Evolutionary conservation across 1,139 yeast genomes (phyloP).

Genomic region (Diutina sp.): DNA sequence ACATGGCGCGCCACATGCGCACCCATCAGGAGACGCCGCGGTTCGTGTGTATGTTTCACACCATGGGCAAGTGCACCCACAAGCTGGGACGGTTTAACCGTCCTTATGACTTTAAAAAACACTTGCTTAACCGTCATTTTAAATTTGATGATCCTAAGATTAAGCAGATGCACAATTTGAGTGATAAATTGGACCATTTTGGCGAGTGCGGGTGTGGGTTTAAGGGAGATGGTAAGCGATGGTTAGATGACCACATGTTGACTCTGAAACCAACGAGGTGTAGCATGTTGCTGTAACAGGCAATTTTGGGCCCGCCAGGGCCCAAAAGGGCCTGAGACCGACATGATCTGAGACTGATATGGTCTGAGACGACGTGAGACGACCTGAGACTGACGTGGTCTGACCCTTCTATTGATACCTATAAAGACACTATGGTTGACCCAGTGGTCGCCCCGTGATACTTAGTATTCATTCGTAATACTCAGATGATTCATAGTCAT

Average conservation of each 20-base stretch:
- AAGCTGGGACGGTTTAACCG: conserved; percentile 48
- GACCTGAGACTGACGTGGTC: too few relatives aligned
- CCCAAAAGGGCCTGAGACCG: too few relatives aligned
- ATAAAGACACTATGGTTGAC: too few relatives aligned
- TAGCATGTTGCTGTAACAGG: not conserved
- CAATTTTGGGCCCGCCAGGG: too few relatives aligned
- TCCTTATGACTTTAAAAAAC: conserved; percentile 60
- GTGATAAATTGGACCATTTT: conserved; percentile 36
- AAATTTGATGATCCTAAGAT: conserved; percentile 37
- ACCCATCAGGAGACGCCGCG: conserved; percentile 49
- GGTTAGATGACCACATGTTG: conserved; percentile 47
- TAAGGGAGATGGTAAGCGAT: conserved; percentile 34
- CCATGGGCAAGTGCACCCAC: conserved; percentile 43
- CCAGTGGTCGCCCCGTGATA: too few relatives aligned
- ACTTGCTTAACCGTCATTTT: conserved; percentile 50
- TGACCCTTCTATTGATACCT: too few relatives aligned
- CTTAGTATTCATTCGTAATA: too few relatives aligned
- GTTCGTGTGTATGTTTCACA: conserved; percentile 42
- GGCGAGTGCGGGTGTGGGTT: conserved; percentile 52
- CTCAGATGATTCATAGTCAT: too few relatives aligned
- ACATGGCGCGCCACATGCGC: conserved; percentile 51
- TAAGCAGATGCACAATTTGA: conserved; percentile 36
- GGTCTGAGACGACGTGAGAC: too few relatives aligned
- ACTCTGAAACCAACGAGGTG: conserved; percentile 7
- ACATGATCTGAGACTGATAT: too few relatives aligned